Percentiles rank a stretch among this genome's conserved stretches.
Evolutionary conservation across 2,329 filamentous ascomycete species (phyloP).

Genomic region (Elsinoe arachidis): DNA sequence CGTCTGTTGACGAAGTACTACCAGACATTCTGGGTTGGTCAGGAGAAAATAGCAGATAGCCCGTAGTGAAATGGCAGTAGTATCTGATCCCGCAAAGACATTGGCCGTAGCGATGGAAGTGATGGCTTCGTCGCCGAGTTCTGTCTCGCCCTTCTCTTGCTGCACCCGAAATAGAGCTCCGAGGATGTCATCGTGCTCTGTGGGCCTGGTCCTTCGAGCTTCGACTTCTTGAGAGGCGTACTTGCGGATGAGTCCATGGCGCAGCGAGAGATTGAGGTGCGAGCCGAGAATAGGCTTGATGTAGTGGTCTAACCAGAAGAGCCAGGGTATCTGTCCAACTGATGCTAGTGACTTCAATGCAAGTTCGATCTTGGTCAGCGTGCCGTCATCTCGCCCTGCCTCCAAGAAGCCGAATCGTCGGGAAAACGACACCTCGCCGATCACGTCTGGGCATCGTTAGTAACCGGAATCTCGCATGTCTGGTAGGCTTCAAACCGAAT

Average conservation of each 20-base stretch:
- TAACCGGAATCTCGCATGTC: neutral
- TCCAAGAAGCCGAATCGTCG: conserved; percentile 31
- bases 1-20: conserved; percentile 19
- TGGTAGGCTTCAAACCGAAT: conserved; percentile 18
- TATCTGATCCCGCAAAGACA: conserved; percentile 26
- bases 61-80: conserved; percentile 29
- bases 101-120: conserved; percentile 19
- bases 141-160: conserved; percentile 2
- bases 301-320: conserved; percentile 24
- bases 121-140: conserved; percentile 16
- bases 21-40: conserved; percentile 19
- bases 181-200: conserved; percentile 11
- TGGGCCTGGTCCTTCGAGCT: neutral
- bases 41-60: conserved; percentile 27
- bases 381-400: conserved; percentile 26
- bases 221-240: conserved; percentile 10
- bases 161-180: conserved; percentile 11
- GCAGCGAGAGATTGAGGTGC: conserved; percentile 5
- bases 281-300: conserved; percentile 1
- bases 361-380: conserved; percentile 26
- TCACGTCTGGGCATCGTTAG: conserved; percentile 27
- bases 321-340: conserved; percentile 31
- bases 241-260: conserved; percentile 2
- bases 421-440: conserved; percentile 33
- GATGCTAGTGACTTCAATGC: conserved; percentile 27